Evolutionary conservation across 2,329 filamentous ascomycete genomes (phyloP), one percentile per base, ranked within the genome.

Genomic region (Exophiala sideris): DNA sequence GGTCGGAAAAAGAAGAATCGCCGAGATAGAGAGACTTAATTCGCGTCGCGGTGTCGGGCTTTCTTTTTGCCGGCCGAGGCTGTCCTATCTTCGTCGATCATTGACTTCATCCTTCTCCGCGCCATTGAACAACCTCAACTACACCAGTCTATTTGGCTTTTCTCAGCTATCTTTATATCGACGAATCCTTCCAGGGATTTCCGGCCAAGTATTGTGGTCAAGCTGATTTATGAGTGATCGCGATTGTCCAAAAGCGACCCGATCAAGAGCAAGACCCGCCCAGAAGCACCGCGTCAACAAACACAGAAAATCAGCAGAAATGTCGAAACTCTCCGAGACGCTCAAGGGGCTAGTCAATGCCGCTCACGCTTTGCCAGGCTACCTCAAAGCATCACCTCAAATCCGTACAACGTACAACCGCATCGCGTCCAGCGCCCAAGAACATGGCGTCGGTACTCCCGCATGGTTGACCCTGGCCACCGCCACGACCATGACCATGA

Each of bases 401-500:
- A 86, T 91, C 50, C 73, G 76, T 45, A 79, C 83, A 11, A 77
- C 89, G 24, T 89, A 87, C 70, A 74, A 79, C 56, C 73, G 75
- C 29, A 84, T 91, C 64, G 82, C 84, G 11, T 73, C 76, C 57
- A 82, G 87, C 61, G 87, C 87, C 1, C 70, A 72, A 20, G 70
- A 76, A n/a, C 80, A 82, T 60, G 79, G 82, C 62, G 79, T 89
- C 51, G 85, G 84, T 21, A 67, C 75, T 51, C 76, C 80, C 57
- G 82, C 85, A 42, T 90, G 86, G 85, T 70, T 89, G 12, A 80
- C 82, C 12, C 71, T 88, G 35, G 84, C 86, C 85, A 87, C 89
- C 1, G 89, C 89, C 32, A 85, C 89, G 14, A 90, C 88, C 1
- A 88, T 92, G 74, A 94, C 89, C 1, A 83, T 94, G 76, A 94